Percentiles rank a stretch among this genome's conserved stretches.
Evolutionary conservation across 371 early-diverging fungal species (phyloP).

Genomic region (Phascolomyces articulosus): DNA sequence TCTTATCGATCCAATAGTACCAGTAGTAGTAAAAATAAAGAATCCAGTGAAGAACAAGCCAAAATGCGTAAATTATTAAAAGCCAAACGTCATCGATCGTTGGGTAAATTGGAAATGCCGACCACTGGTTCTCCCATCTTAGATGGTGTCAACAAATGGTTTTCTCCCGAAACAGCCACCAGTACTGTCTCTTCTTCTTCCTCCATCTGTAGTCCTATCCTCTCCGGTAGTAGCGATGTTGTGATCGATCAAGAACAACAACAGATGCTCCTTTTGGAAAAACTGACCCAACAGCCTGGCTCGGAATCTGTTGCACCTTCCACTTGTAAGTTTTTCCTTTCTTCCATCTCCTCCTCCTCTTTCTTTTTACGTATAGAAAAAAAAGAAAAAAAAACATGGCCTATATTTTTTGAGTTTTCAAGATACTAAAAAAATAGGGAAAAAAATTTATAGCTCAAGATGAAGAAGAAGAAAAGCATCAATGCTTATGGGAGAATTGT

Average conservation of each 20-base stretch:
- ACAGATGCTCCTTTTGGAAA: slow-evolving; percentile 11
- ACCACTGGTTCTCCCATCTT: slow-evolving; percentile 6
- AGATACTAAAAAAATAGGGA: not conserved
- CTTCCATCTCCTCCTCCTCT: not conserved
- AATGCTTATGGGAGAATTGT: slow-evolving; percentile 24
- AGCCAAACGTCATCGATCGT: slow-evolving; percentile 40
- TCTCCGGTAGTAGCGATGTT: slow-evolving; percentile 4
- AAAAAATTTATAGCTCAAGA: not conserved
- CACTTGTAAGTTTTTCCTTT: not conserved
- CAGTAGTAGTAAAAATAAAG: slow-evolving; percentile 1
- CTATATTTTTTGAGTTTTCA: not conserved
- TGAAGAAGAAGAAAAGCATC: slow-evolving; percentile 18
- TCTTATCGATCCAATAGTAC: not conserved
- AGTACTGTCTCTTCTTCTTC: slow-evolving; percentile 8
- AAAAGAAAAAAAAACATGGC: too few relatives aligned
- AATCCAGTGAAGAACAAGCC: slow-evolving; percentile 15
- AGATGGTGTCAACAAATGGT: slow-evolving; percentile 10
- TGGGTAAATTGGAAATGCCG: slow-evolving; percentile 38
- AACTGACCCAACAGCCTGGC: slow-evolving; percentile 3
- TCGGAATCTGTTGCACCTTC: not conserved
- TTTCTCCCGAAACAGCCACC: slow-evolving; percentile 12
- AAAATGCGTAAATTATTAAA: slow-evolving; percentile 33
- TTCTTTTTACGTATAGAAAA: not conserved
- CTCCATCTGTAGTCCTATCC: slow-evolving; percentile 15
- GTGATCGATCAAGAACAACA: not conserved